A percentile compares a stretch with the other conserved stretches of the same genome.
phyloP scores from a whole-genome alignment of 1,284 basidiomycete genomes.

The Flammula alnicola region DNA sequence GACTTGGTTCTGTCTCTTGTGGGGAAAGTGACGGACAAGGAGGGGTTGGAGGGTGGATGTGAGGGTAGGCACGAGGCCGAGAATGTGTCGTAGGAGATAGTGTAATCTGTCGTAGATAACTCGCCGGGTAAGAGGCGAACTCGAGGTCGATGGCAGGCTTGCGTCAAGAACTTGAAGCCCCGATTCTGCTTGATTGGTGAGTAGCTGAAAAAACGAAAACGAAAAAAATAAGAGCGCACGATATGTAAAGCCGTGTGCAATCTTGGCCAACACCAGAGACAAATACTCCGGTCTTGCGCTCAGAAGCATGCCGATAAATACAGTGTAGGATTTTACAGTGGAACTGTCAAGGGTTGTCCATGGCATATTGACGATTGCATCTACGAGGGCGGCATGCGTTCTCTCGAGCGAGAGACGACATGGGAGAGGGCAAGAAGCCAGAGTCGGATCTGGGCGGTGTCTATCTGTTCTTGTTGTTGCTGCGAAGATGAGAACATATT shows the following conservation, averaged over 20 bases:
- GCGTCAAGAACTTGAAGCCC: conserved; percentile 64
- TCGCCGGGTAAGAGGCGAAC: conserved; percentile 76
- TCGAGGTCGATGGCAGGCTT: conserved; percentile 64
- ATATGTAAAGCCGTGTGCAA: conserved; percentile 86
- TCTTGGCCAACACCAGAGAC: conserved; percentile 79
- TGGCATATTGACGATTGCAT: conserved; percentile 86
- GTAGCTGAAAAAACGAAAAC: conserved; percentile 2
- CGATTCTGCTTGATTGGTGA: conserved; percentile 55
- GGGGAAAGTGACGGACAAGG: conserved; percentile 86
- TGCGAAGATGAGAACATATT: conserved; percentile 44
- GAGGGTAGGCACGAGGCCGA: conserved; percentile 89
- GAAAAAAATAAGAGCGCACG: conserved; percentile 59
- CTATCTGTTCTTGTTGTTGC: conserved; percentile 39
- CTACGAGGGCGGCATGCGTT: conserved; percentile 82
- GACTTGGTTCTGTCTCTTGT: conserved; percentile 86
- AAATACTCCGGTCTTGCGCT: conserved; percentile 95
- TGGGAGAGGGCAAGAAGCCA: conserved; percentile 81
- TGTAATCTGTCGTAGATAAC: conserved; percentile 90
- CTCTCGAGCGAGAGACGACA: conserved; percentile 83
- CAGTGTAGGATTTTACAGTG: conserved; percentile 85
- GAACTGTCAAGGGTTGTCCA: conserved; percentile 89
- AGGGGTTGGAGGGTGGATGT: conserved; percentile 86
- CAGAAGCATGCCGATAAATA: conserved; percentile 91
- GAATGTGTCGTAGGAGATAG: conserved; percentile 80
- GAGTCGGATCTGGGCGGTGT: conserved; percentile 59